phyloP scores from a whole-genome alignment of 805 yeast genomes.

The Torulaspora delbrueckii region DNA sequence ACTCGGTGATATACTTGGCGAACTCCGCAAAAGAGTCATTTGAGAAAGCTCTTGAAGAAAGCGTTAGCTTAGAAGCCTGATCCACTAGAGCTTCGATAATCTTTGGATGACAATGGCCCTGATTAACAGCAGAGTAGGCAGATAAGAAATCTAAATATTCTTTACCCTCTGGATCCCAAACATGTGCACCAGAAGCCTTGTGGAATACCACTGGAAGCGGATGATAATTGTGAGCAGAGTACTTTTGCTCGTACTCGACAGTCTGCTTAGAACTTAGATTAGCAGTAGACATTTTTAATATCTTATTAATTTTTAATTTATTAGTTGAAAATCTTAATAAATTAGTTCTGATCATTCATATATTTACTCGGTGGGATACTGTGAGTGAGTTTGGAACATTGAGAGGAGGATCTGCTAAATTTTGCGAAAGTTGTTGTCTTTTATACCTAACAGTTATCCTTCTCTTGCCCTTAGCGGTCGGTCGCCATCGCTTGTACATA shows the following conservation, averaged over 20 bases:
- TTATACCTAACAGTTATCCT: neutral
- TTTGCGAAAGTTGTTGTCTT: neutral
- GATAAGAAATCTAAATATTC: conserved; percentile 89
- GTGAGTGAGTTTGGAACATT: no score
- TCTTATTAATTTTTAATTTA: neutral
- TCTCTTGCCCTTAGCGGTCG: conserved; percentile 8
- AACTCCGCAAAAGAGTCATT: conserved; percentile 81
- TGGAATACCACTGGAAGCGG: conserved; percentile 93
- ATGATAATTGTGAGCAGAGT: conserved; percentile 95
- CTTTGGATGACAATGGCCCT: conserved; percentile 96
- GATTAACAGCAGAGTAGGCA: conserved; percentile 96
- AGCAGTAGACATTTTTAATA: conserved; percentile 35
- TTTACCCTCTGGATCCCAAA: conserved; percentile 97
- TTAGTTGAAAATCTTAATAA: no score
- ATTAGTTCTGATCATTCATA: no score
- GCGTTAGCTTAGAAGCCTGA: conserved; percentile 78
- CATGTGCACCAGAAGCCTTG: conserved; percentile 83
- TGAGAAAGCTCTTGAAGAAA: conserved; percentile 89
- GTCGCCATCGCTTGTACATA: conserved; percentile 13
- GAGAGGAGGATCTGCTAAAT: no score
- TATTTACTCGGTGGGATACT: no score
- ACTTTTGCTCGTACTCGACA: conserved; percentile 61
- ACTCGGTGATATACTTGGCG: conserved; percentile 85
- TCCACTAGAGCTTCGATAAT: conserved; percentile 79
- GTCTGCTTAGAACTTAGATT: conserved; percentile 58